These are phyloP conservation scores for Stemphylium beticola DNA, from an alignment of 2,329 filamentous ascomycete species.

Conservation along the genomic window DNA sequence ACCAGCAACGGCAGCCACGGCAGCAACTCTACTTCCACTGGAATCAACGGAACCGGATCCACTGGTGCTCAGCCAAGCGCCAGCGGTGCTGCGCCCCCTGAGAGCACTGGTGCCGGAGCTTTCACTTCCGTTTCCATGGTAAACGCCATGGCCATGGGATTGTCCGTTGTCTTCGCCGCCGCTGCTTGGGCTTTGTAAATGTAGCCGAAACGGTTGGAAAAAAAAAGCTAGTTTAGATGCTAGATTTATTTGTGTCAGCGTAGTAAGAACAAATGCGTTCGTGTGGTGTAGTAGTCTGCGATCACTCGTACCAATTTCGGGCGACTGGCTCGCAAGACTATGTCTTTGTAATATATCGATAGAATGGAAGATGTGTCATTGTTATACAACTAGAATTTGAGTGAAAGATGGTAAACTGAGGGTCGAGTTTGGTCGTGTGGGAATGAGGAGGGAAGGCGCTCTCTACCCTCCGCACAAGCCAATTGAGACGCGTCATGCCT, in stretches of 20 bases:
- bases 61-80: background rate
- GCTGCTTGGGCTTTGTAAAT: conserved; percentile 34
- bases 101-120: conserved; percentile 16
- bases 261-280: conserved; percentile 5
- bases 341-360: conserved; percentile 8
- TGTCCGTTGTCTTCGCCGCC: conserved; percentile 35
- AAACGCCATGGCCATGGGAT: conserved; percentile 33
- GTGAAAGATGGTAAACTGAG: background rate
- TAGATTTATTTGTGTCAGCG: conserved; percentile 5
- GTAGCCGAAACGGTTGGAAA: background rate
- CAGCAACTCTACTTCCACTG: background rate
- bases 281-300: background rate
- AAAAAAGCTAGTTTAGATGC: background rate
- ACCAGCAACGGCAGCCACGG: background rate
- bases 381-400: background rate
- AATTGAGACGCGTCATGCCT: conserved; percentile 13
- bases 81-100: background rate
- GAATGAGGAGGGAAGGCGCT: too few relatives aligned
- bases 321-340: conserved; percentile 7
- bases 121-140: conserved; percentile 23
- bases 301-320: conserved; percentile 2
- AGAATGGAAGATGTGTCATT: conserved; percentile 2
- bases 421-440: too few relatives aligned
- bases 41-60: conserved; percentile 5
- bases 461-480: background rate